Evolutionary conservation across 1,139 yeast genomes (phyloP).

Genomic region (Yamadazyma jaroonii): DNA sequence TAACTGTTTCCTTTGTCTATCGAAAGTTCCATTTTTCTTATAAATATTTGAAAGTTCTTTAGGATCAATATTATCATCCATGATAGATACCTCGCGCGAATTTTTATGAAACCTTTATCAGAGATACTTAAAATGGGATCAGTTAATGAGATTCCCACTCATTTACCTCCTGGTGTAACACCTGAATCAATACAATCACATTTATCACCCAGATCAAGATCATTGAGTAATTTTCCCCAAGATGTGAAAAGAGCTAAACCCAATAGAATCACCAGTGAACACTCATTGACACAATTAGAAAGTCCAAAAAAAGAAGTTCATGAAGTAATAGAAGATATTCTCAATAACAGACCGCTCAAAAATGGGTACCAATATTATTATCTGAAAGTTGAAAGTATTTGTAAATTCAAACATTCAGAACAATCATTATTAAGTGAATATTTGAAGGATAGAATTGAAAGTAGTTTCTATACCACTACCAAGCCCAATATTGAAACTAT

Average conservation of each 20-base stretch:
- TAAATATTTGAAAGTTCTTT: conserved; percentile 41
- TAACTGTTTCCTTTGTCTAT: conserved; percentile 41
- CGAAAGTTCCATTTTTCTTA: conserved; percentile 53
- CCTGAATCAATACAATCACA: conserved; percentile 12
- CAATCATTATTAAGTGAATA: conserved; percentile 26
- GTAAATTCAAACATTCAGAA: conserved; percentile 31
- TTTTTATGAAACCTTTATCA: conserved; percentile 7
- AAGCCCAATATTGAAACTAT: conserved; percentile 6
- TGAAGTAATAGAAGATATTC: conserved; percentile 19
- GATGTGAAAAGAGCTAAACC: conserved; percentile 14
- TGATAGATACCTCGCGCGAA: background rate
- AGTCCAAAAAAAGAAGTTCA: conserved; percentile 11
- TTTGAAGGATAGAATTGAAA: conserved; percentile 20
- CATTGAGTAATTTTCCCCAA: conserved; percentile 6
- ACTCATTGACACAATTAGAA: conserved; percentile 12
- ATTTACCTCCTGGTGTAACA: no score
- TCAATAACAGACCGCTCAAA: conserved; percentile 16
- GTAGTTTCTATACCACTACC: conserved; percentile 12
- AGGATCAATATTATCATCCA: conserved; percentile 23
- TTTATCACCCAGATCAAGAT: conserved; percentile 11
- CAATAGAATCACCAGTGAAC: conserved; percentile 6
- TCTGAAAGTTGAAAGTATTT: conserved; percentile 30
- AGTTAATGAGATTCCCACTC: background rate
- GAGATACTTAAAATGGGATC: conserved; percentile 15
- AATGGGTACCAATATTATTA: conserved; percentile 28